Evolutionary conservation across 192 early-diverging fungal genomes (phyloP).

Genomic region (Mortierella claussenii): DNA sequence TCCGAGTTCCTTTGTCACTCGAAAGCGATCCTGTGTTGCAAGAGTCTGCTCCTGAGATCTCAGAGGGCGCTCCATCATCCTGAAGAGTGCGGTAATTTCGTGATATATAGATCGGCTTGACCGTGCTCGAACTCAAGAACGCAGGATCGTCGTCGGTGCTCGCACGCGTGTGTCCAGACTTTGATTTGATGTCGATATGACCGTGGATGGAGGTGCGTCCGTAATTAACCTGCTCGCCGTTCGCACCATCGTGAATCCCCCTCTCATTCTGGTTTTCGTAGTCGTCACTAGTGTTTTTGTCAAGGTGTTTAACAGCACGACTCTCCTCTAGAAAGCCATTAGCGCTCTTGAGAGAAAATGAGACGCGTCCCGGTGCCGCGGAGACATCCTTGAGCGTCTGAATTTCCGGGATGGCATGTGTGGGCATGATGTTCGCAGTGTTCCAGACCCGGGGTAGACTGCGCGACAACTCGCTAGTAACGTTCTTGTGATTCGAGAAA

Average conservation of each 20-base stretch:
- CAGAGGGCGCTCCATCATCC: constrained; percentile 14
- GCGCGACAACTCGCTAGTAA: constrained; percentile 38
- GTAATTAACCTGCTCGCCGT: constrained; percentile 18
- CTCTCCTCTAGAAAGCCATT: constrained; percentile 41
- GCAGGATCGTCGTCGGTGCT: constrained; percentile 61
- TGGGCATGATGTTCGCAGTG: constrained; percentile 8
- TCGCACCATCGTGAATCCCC: constrained; percentile 10
- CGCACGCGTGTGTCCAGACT: constrained; percentile 21
- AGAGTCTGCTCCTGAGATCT: constrained; percentile 30
- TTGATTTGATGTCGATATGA: constrained; percentile 39
- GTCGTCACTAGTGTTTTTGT: constrained; percentile 15
- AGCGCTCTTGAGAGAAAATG: constrained; percentile 44
- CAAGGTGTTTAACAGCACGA: constrained; percentile 20
- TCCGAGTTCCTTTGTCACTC: constrained; percentile 40
- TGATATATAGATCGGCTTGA: constrained; percentile 61
- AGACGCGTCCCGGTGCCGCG: constrained; percentile 17
- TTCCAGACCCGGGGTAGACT: constrained; percentile 51
- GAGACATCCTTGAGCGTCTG: constrained; percentile 18
- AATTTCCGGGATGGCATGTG: constrained; percentile 20
- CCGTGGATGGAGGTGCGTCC: constrained; percentile 18
- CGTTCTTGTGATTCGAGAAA: constrained; percentile 21
- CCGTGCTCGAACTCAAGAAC: constrained; percentile 60
- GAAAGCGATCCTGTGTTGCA: constrained; percentile 49
- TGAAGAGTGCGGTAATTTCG: constrained; percentile 25
- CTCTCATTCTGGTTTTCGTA: constrained; percentile 16